Evolutionary conservation across 306 rosid species (phyloP).

Genomic region (Argentina anserina): DNA sequence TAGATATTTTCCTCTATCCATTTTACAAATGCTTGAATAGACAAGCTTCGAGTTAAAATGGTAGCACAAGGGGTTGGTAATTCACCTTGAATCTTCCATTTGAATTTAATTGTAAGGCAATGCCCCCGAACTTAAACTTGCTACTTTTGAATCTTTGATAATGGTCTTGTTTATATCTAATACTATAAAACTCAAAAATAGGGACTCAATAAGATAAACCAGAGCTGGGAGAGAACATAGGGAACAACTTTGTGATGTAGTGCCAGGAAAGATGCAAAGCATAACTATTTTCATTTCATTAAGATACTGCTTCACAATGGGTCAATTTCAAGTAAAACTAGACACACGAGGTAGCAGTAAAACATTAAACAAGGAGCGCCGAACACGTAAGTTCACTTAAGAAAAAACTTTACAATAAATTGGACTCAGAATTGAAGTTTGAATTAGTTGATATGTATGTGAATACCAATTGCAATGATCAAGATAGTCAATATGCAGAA

Average conservation of each 20-base stretch:
- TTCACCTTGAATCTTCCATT: not conserved
- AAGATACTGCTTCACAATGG: not conserved
- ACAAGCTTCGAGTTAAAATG: not conserved
- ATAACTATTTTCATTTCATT: not conserved
- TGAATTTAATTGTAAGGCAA: too few species aligned
- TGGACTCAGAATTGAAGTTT: not conserved
- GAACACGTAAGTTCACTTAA: not conserved
- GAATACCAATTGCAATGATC: slow-evolving; percentile 83
- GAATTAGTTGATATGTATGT: slow-evolving; percentile 55
- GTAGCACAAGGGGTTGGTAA: not conserved
- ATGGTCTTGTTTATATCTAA: not conserved
- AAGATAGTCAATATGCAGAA: slow-evolving; percentile 79
- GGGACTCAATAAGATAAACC: not conserved
- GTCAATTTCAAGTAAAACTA: slow-evolving; percentile 1
- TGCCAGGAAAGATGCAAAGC: not conserved
- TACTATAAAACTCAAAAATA: not conserved
- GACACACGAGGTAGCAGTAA: slow-evolving; percentile 16
- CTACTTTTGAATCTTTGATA: not conserved
- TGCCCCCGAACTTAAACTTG: not conserved
- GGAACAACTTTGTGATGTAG: not conserved
- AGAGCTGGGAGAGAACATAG: not conserved
- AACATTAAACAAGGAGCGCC: slow-evolving; percentile 12
- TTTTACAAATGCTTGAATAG: not conserved
- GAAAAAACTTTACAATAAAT: not conserved
- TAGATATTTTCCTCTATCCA: not conserved